Percentiles rank a stretch among this genome's conserved stretches.
Conservation (phyloP, 768 basidiomycete genomes). For the Tylopilus intermedius region DNA sequence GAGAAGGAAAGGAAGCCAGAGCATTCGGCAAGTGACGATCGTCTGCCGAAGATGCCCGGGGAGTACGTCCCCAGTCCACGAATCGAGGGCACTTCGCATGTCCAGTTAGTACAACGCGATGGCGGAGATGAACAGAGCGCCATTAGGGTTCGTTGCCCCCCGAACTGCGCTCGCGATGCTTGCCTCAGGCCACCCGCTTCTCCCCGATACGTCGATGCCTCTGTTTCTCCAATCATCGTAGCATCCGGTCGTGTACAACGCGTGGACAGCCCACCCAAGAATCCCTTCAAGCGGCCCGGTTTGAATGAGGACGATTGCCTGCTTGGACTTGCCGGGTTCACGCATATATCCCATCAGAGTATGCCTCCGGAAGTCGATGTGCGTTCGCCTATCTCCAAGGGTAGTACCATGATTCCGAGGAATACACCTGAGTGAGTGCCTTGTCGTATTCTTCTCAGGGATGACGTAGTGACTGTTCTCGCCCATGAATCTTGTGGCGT, state of each 20-base stretch:
- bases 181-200: constrained; percentile 1
- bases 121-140: constrained; percentile 6
- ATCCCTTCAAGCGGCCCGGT: background rate
- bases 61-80: background rate
- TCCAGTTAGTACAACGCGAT: constrained; percentile 19
- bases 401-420: constrained; percentile 22
- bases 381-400: constrained; percentile 26
- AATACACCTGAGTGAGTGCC: constrained; percentile 20
- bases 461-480: constrained; percentile 13
- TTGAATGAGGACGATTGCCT: constrained; percentile 1
- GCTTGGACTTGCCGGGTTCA: constrained; percentile 8
- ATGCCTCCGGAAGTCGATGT: constrained; percentile 19
- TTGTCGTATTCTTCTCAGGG: background rate
- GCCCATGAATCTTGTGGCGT: constrained; percentile 9
- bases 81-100: constrained; percentile 16
- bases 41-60: constrained; percentile 1
- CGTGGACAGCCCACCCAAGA: background rate
- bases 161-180: constrained; percentile 16
- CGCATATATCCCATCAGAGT: constrained; percentile 12
- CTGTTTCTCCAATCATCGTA: constrained; percentile 25
- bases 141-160: constrained; percentile 19
- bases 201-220: constrained; percentile 23
- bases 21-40: background rate
- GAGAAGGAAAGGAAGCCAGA: constrained; percentile 2
- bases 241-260: background rate